These are phyloP conservation scores for Clonostachys solani DNA, from an alignment of 2,329 filamentous ascomycete genomes.

Conservation along the genomic window DNA sequence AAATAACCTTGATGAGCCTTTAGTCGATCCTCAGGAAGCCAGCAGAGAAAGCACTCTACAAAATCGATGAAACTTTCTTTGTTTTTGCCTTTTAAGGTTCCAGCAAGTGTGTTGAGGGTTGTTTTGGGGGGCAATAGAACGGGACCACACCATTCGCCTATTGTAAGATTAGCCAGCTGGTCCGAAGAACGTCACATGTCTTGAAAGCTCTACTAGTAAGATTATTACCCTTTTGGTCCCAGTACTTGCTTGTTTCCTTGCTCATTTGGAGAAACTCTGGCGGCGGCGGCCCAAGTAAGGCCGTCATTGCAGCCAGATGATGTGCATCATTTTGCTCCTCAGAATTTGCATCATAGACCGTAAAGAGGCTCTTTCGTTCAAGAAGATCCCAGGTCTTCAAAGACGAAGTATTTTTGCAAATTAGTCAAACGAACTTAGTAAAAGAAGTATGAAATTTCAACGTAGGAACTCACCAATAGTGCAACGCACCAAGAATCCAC, in stretches of 20 bases:
- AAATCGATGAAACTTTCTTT: constrained; percentile 12
- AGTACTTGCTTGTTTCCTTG: constrained; percentile 13
- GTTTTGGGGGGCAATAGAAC: constrained; percentile 12
- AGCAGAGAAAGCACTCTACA: constrained; percentile 11
- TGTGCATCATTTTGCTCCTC: constrained; percentile 15
- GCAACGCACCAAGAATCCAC: constrained; percentile 29
- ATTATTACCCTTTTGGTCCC: constrained; percentile 14
- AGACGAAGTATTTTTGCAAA: background rate
- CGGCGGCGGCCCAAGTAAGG: constrained; percentile 18
- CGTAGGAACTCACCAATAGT: constrained; percentile 16
- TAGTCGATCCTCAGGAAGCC: constrained; percentile 15
- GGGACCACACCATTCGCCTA: constrained; percentile 15
- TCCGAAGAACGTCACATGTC: background rate
- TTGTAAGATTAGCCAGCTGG: background rate
- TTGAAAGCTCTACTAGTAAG: background rate
- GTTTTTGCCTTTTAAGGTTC: constrained; percentile 6
- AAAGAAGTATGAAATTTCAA: background rate
- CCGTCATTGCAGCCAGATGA: constrained; percentile 19
- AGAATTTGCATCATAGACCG: constrained; percentile 11
- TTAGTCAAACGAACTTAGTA: background rate
- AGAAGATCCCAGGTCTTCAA: constrained; percentile 17
- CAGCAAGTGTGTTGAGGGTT: constrained; percentile 9
- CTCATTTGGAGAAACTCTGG: constrained; percentile 13
- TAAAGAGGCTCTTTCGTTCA: constrained; percentile 11
- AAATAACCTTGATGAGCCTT: background rate